A percentile compares a stretch with the other conserved stretches of the same genome.
Evolutionary conservation across 1,284 basidiomycete genomes (phyloP).

Genomic region (Cutaneotrichosporon cyanovorans): DNA sequence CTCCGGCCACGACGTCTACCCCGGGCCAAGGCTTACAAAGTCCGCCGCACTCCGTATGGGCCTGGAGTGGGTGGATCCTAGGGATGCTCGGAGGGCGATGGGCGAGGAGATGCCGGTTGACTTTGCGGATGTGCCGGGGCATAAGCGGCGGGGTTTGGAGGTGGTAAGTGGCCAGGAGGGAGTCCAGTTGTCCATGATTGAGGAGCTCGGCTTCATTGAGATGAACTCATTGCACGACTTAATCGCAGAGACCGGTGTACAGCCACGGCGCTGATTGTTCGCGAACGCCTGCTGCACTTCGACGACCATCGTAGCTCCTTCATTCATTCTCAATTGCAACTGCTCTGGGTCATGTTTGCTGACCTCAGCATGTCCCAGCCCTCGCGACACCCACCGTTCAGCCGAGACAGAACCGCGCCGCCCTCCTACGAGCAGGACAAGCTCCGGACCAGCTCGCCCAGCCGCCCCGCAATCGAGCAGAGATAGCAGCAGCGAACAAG

Average conservation of each 20-base stretch:
- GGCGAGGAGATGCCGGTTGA: slow-evolving; percentile 10
- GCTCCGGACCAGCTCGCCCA: neutral
- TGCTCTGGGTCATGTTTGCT: neutral
- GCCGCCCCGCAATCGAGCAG: slow-evolving; percentile 16
- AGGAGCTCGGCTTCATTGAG: no score
- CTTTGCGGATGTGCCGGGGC: slow-evolving; percentile 24
- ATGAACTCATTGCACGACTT: neutral
- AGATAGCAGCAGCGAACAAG: slow-evolving; percentile 20
- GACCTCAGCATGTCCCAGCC: slow-evolving; percentile 25
- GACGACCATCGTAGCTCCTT: no score
- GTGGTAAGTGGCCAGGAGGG: slow-evolving; percentile 28
- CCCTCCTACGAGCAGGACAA: slow-evolving; percentile 13
- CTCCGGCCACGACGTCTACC: neutral
- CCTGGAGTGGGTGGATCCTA: slow-evolving; percentile 28
- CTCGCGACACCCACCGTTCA: slow-evolving; percentile 25
- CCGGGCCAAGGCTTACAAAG: slow-evolving; percentile 35
- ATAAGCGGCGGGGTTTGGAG: slow-evolving; percentile 24
- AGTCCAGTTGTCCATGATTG: no score
- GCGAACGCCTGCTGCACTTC: no score
- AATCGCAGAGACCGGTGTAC: neutral
- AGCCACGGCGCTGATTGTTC: no score
- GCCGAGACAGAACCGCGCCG: slow-evolving; percentile 21
- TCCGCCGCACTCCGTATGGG: slow-evolving; percentile 28
- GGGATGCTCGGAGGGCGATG: slow-evolving; percentile 8
- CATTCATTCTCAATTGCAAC: no score